A percentile compares a stretch with the other conserved stretches of the same genome.
Conservation (phyloP, 208 protist species). For the Acanthamoeba healyi region DNA sequence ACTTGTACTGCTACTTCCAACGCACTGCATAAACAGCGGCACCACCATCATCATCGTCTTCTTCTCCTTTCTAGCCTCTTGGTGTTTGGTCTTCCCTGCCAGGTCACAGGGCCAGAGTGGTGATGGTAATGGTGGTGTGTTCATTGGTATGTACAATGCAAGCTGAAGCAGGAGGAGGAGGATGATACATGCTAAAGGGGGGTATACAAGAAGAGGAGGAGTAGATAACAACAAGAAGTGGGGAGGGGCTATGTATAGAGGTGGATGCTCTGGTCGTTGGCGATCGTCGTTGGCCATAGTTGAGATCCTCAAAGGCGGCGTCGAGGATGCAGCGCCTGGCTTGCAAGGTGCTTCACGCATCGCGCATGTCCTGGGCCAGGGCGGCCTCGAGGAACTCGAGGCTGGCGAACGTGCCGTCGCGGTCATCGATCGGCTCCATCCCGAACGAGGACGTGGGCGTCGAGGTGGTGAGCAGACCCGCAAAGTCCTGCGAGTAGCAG, state of each 20-base stretch:
- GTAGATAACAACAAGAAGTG: conserved; percentile 1
- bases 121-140: not conserved
- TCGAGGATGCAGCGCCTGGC: too few relatives aligned
- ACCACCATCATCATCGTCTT: too few relatives aligned
- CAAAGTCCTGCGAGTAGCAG: not conserved
- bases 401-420: conserved; percentile 12
- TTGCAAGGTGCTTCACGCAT: not conserved
- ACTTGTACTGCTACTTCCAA: too few relatives aligned
- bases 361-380: conserved; percentile 9
- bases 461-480: not conserved
- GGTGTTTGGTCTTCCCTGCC: too few relatives aligned
- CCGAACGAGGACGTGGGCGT: not conserved
- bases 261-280: not conserved
- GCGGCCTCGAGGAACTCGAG: conserved; percentile 53
- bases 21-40: too few relatives aligned
- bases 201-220: not conserved
- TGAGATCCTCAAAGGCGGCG: not conserved
- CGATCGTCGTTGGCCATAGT: not conserved
- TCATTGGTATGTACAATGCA: not conserved
- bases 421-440: not conserved
- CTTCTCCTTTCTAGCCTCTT: too few relatives aligned
- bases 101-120: too few relatives aligned
- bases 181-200: not conserved
- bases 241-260: too few relatives aligned
- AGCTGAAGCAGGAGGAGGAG: not conserved